Evolutionary conservation across 768 basidiomycete genomes (phyloP), one percentile per base, ranked within the genome.

Genomic region (Coprinopsis sp.): DNA sequence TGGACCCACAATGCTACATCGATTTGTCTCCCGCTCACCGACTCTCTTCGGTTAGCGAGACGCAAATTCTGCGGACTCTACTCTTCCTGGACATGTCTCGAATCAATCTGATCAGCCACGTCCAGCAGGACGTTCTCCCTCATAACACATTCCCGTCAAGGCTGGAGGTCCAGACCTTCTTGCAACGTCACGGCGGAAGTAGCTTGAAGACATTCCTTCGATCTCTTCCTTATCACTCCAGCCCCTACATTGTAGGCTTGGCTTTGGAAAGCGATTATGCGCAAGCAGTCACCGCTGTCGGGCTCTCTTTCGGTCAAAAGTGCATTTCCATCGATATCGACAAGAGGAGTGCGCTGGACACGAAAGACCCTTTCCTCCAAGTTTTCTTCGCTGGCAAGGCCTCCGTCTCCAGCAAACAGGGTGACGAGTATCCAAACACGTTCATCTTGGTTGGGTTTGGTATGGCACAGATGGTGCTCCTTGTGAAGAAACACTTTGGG

Each of bases 381-480:
- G 28, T 18, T 12, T 19, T 42, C 27, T 28, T 42, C 11, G 27
- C 40, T 6, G 40, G 40, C n/a, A 29, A 42, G 6, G 38, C 19
- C 18, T 5, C 40, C 11, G 27, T 42, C 22, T 28, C 40, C 6
- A 42, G 40, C 27, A 42, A 42, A 30, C 7, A 30, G 25, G 44
- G 22, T 16, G 39, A 23, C 7, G 46, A 51, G 7, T 37, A 23
- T 14, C 16, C 24, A 1, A 39, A 48, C 13, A 43, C 31, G 2
- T 52, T 45, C n/a, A 37, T 46, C 18, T 50, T 72, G 3, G 64
- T 64, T 6, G 69, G 64, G 2, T 72, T 76, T 44, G 59, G 58
- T 4, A 61, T 73, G 64, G 64, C 63, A 1, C 59, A 60, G 10
- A 46, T 65, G 4, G 71, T 66, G 0, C 30, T 73, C 14, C 59